These are phyloP conservation scores for Trypanosoma congolense DNA, from an alignment of 208 protist genomes.

Conservation along the genomic window DNA sequence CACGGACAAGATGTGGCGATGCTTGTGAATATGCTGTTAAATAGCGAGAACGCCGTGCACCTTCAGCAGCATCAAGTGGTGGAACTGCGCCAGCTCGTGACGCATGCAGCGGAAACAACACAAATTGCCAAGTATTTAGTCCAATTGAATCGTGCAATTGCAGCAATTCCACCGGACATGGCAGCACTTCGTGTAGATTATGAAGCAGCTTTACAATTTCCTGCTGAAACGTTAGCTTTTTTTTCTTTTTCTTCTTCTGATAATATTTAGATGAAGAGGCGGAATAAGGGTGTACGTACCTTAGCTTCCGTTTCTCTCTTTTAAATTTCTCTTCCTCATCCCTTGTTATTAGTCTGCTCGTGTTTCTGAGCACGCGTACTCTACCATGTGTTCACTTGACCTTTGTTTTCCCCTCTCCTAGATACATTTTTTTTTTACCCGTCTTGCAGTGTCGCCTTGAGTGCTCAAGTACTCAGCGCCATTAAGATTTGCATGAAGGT, in stretches of 20 bases:
- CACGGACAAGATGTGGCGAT: slow-evolving; percentile 56
- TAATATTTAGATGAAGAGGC: no score
- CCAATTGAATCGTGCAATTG: slow-evolving; percentile 67
- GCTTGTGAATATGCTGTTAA: slow-evolving; percentile 45
- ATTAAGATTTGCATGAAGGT: no score
- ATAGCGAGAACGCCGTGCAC: slow-evolving; percentile 36
- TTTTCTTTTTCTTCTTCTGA: background rate
- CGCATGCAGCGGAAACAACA: slow-evolving; percentile 50
- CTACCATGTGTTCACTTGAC: no score
- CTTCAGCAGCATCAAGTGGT: slow-evolving; percentile 54
- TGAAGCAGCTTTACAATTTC: slow-evolving; percentile 28
- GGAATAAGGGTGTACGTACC: no score
- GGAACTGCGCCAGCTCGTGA: slow-evolving; percentile 50
- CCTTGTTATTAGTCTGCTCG: no score
- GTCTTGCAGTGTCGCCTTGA: no score
- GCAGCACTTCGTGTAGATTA: slow-evolving; percentile 36
- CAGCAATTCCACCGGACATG: slow-evolving; percentile 42
- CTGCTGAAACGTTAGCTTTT: background rate
- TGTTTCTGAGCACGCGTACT: no score
- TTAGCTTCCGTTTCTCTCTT: no score
- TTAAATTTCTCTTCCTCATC: no score
- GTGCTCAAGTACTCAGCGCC: no score
- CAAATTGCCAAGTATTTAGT: slow-evolving; percentile 73
- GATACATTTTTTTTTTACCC: no score
- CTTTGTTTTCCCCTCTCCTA: no score